Base-by-base conservation (phyloP, 2,329 filamentous ascomycete genomes). In the Tolypocladium tropicale region DNA sequence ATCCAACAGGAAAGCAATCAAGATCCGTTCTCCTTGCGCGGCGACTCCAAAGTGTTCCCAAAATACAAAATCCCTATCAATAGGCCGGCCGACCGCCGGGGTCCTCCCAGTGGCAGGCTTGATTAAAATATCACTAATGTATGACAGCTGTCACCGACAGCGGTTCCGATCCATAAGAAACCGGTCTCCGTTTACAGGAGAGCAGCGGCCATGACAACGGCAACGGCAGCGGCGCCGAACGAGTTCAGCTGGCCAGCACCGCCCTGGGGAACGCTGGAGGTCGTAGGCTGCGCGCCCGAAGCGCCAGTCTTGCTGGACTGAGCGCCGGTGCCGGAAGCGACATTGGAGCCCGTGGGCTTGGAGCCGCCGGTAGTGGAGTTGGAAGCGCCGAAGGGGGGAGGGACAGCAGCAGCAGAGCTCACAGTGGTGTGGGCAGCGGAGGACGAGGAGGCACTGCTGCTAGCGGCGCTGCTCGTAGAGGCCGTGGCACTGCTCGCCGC, bases 151-250 rank as follows among this genome's bases (percentile, higher is more conserved):
- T 30, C 25, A 21, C 16, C 28, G 46, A 32, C 25, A 32, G 46
- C 28, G 7, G 0, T n/a, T 33, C 2, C 18, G 18, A 33, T 49
- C 10, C 28, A 16, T 12, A 4, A 2, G 16, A 7, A 10, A 4
- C 28, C 4, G 6, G n/a, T 2, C 30, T 43, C 9, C 34, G 9
- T 52, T 67, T 67, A 71, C 59, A 72, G 52, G 18, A 67, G 61
- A 53, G 63, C 64, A 52, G 60, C 63, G 30, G 67, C 70, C 39
- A 70, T 55, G 34, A 67, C 53, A 21, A 70, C 36, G 9, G 68
- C 70, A 4, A 67, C 60, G 4, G 61, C 67, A 11, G 64, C 69
- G 21, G 68, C 70, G 6, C 63, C 67, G 23, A 70, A 55, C 0
- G 67, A 67, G 62, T 67, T 67, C 52, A 71, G 60, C 55, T 59